Evolutionary conservation across 352 stramenopile genomes (phyloP).

Genomic region (Plasmopara halstedii): DNA sequence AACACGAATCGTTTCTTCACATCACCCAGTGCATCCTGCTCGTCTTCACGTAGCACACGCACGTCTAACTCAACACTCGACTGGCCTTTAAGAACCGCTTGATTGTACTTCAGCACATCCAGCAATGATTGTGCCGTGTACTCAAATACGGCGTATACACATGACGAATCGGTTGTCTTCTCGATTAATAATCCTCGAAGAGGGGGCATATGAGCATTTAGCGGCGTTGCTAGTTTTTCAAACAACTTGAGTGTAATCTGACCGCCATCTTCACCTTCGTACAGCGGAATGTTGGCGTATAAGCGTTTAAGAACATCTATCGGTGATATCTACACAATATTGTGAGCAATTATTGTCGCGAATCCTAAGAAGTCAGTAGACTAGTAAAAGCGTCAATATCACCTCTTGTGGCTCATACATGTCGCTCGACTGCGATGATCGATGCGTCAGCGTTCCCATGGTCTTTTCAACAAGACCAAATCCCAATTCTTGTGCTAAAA

Average conservation of each 20-base stretch:
- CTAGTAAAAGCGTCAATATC: background rate
- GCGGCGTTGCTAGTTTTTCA: conserved; percentile 18
- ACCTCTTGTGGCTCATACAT: conserved; percentile 17
- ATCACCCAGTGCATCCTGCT: conserved; percentile 31
- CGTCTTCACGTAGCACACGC: conserved; percentile 10
- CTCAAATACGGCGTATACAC: conserved; percentile 48
- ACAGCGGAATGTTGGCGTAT: conserved; percentile 44
- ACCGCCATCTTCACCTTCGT: conserved; percentile 9
- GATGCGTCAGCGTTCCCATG: background rate
- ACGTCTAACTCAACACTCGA: conserved; percentile 12
- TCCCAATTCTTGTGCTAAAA: conserved; percentile 36
- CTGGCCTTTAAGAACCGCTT: conserved; percentile 34
- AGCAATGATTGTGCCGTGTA: conserved; percentile 60
- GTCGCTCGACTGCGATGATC: background rate
- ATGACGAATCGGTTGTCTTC: conserved; percentile 2
- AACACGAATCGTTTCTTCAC: conserved; percentile 59
- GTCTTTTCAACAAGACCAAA: conserved; percentile 2
- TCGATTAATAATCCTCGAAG: conserved; percentile 30
- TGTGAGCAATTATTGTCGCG: conserved; percentile 4
- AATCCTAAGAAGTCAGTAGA: conserved; percentile 2
- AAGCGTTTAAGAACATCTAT: conserved; percentile 33
- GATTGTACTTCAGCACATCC: conserved; percentile 71
- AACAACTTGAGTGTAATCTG: conserved; percentile 18
- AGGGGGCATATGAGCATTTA: conserved; percentile 22
- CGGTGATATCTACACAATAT: conserved; percentile 11